Percentiles rank a stretch among this genome's conserved stretches.
phyloP scores from a whole-genome alignment of 768 basidiomycete species.

The Mrakia hoshinonis region DNA sequence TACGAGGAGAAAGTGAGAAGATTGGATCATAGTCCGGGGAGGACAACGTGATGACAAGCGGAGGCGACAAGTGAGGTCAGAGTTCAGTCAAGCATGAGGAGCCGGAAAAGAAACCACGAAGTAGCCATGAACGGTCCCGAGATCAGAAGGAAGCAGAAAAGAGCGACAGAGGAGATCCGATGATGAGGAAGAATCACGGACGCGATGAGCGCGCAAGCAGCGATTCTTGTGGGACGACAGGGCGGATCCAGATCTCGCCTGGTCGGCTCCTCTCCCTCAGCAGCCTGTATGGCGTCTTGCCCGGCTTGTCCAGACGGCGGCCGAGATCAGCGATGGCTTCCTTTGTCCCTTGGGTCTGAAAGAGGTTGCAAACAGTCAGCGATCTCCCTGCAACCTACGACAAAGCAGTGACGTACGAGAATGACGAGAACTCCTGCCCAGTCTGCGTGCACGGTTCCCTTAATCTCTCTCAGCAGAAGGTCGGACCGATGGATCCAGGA shows the following conservation, averaged over 20 bases:
- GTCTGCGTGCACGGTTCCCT: conserved; percentile 58
- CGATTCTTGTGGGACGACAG: neutral
- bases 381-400: neutral
- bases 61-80: neutral
- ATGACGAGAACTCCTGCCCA: conserved; percentile 79
- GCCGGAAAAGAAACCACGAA: neutral
- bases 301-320: conserved; percentile 59
- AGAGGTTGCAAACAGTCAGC: neutral
- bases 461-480: conserved; percentile 40
- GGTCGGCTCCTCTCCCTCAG: conserved; percentile 67
- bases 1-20: too few relatives aligned
- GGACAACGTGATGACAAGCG: too few relatives aligned
- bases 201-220: neutral
- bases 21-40: too few relatives aligned
- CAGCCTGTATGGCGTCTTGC: conserved; percentile 55
- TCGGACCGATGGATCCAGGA: conserved; percentile 73
- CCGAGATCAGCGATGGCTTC: conserved; percentile 73
- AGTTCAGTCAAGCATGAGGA: neutral
- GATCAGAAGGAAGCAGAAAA: neutral
- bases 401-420: neutral
- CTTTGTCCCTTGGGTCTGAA: conserved; percentile 75
- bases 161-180: neutral
- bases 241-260: conserved; percentile 48
- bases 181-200: neutral
- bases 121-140: neutral